phyloP scores from a whole-genome alignment of 2,329 filamentous ascomycete species.

The Colletotrichum graminicola region DNA sequence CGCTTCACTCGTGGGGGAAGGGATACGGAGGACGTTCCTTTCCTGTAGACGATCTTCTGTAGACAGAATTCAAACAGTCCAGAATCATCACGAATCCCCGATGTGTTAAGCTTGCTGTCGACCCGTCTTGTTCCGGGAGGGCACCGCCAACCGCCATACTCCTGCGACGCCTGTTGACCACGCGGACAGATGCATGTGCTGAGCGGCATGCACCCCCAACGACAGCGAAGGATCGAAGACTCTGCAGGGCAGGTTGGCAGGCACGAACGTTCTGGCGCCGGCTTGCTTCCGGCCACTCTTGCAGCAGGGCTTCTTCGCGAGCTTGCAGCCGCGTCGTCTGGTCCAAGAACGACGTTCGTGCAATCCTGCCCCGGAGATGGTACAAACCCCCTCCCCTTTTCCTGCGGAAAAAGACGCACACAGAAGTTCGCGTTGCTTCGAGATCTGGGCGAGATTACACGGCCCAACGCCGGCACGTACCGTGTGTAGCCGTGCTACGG shows the following conservation, averaged over 20 bases:
- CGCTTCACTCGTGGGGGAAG: background rate
- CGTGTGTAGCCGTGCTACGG: background rate
- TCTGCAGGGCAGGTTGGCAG: background rate
- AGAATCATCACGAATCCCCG: background rate
- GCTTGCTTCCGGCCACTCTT: background rate
- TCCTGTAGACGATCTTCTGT: background rate
- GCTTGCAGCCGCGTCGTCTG: background rate
- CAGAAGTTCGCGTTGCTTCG: background rate
- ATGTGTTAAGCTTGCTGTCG: background rate
- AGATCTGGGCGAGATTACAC: background rate
- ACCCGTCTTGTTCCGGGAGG: fast-evolving
- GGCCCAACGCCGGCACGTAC: background rate
- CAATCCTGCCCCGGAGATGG: background rate
- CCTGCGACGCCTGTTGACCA: background rate
- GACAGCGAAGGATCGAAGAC: background rate
- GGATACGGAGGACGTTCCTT: background rate
- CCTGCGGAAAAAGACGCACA: background rate
- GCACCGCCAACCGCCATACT: background rate
- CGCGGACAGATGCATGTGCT: background rate
- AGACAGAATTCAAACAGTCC: background rate
- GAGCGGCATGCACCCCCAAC: background rate
- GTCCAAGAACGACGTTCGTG: background rate
- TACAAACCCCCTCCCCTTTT: background rate
- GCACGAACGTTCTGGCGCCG: background rate
- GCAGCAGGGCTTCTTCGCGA: background rate